Percentiles rank a stretch among this genome's conserved stretches.
phyloP scores from a whole-genome alignment of 2,329 filamentous ascomycete species.

The Apiospora phragmitis region DNA sequence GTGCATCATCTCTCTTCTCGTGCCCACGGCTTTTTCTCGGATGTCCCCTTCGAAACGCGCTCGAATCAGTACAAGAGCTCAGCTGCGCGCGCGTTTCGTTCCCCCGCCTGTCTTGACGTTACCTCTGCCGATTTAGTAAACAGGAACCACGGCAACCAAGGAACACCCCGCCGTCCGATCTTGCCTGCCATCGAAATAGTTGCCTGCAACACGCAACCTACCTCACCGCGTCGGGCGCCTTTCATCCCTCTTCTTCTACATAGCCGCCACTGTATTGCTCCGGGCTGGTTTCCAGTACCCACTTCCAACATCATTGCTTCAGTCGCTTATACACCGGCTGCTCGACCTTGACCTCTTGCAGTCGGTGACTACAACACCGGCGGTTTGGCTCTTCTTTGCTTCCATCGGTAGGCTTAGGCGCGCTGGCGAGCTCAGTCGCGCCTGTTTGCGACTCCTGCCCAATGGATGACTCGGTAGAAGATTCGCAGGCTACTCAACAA shows the following conservation, averaged over 20 bases:
- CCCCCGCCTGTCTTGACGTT: background rate
- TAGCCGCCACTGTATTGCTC: background rate
- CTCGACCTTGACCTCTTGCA: background rate
- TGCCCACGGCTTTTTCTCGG: background rate
- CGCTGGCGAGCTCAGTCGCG: background rate
- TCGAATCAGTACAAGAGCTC: background rate
- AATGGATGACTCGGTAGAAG: conserved; percentile 9
- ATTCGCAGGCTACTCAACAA: conserved; percentile 12
- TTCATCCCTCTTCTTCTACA: background rate
- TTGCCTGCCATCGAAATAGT: background rate
- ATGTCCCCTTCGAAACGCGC: background rate
- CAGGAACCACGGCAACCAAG: conserved; percentile 7
- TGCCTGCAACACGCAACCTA: background rate
- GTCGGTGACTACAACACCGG: background rate
- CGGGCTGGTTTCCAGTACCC: background rate
- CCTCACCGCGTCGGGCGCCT: background rate
- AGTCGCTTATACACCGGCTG: background rate
- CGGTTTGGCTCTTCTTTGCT: background rate
- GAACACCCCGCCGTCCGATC: background rate
- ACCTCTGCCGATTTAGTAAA: background rate
- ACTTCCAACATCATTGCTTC: background rate
- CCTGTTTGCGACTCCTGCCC: conserved; percentile 3
- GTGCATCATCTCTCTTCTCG: background rate
- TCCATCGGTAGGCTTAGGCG: background rate
- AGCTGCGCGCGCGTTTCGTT: background rate